A percentile compares a stretch with the other conserved stretches of the same genome.
phyloP scores from a whole-genome alignment of 257 asterid species.

The Scutellaria barbata region DNA sequence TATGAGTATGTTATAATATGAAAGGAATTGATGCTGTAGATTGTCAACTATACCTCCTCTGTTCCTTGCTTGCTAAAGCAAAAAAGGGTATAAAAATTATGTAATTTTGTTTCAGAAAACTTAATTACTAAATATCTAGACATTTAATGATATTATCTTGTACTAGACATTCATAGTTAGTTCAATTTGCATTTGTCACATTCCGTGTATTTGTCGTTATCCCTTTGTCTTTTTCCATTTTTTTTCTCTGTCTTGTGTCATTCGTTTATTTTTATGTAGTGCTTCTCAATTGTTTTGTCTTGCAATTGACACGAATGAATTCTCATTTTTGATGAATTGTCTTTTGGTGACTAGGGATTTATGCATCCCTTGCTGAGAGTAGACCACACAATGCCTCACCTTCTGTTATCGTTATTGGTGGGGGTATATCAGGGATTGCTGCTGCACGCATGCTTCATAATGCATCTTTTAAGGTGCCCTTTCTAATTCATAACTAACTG shows the following conservation, averaged over 20 bases:
- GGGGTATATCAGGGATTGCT: constrained; percentile 97
- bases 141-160: constrained; percentile 7
- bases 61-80: constrained; percentile 4
- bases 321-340: constrained; percentile 24
- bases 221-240: neutral
- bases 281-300: neutral
- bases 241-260: neutral
- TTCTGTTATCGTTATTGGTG: constrained; percentile 88
- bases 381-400: constrained; percentile 63
- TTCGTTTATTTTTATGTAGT: neutral
- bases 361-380: constrained; percentile 55
- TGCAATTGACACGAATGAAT: constrained; percentile 3
- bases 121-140: constrained; percentile 10
- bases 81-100: neutral
- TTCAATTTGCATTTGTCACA: neutral
- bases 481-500: constrained; percentile 3
- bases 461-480: constrained; percentile 80
- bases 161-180: neutral
- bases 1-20: neutral
- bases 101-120: neutral
- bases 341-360: constrained; percentile 50
- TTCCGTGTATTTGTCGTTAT: neutral
- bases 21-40: constrained; percentile 25
- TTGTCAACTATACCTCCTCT: constrained; percentile 1
- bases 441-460: constrained; percentile 84